Conservation (phyloP, 2,329 filamentous ascomycete species). For the Fusarium incarnatum region DNA sequence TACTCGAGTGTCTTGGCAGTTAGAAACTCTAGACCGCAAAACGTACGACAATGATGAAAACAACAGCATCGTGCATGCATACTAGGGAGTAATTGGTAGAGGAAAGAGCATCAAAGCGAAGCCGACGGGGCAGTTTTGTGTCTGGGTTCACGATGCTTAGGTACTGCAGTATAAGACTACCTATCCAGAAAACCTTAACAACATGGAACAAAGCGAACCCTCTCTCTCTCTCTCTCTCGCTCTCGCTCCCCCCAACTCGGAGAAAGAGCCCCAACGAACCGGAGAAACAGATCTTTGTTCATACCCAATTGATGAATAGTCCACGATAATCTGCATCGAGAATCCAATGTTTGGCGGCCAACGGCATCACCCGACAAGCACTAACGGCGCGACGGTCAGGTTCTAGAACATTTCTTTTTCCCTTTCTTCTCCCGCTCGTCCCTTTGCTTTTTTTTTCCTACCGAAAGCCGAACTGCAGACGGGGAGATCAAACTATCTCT, state of each 20-base stretch:
- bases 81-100: not conserved
- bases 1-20: not conserved
- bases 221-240: not conserved
- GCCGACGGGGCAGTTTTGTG: not conserved
- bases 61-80: not conserved
- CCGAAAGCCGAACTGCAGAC: not conserved
- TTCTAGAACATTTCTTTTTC: conserved; percentile 39
- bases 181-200: not conserved
- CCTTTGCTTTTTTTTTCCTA: not conserved
- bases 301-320: not conserved
- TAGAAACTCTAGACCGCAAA: conserved; percentile 4
- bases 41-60: conserved; percentile 23
- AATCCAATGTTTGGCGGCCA: conserved; percentile 9
- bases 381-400: conserved; percentile 7
- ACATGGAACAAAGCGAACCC: not conserved
- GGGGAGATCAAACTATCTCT: not conserved
- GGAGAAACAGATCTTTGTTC: conserved; percentile 5
- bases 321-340: not conserved
- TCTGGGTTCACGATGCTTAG: not conserved
- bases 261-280: not conserved
- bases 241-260: not conserved
- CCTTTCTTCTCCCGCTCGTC: not conserved
- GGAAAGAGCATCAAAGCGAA: not conserved
- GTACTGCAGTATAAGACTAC: not conserved
- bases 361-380: conserved; percentile 32